Base-by-base conservation (phyloP, 2,329 filamentous ascomycete species). In the Zarea fungicola region DNA sequence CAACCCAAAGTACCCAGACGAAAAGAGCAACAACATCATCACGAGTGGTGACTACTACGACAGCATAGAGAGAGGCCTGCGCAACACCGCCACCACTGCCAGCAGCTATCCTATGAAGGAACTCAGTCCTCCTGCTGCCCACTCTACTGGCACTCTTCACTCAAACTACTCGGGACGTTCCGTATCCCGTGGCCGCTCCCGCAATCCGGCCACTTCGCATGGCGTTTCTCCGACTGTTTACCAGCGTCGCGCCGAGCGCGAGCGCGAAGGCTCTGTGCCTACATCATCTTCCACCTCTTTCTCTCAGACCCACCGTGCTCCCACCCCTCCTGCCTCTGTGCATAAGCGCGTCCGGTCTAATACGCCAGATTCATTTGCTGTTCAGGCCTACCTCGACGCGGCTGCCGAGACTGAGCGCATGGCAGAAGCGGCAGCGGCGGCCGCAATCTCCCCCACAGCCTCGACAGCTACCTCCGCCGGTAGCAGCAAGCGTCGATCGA, bases 11-110 rank as follows among this genome's bases (percentile, higher is more conserved):
- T 50, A 52, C 5, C 49, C 40, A 23, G 26, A 56, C 14, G 53
- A 57, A 37, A 55, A 52, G 46, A 59, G 64, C 23, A 51, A 48
- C n/a, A 16, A 44, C 6, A 58, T 60, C 45, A 51, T 54, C 7
- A 63, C 61, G 34, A 69, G 65, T 25, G 65, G 62, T 5, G 66
- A 72, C 6, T 72, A 71, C 55, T 71, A 73, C 52, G 66, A 71
- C 51, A 54, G 57, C 42, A 49, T 69, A 5, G 69, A 69, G 34
- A 61, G 65, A 18, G 62, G 62, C 14, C 5, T 26, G 10, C 40
- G 8, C 18, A 39, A 22, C 34, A 25, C 6, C 37, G 25, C 9
- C 28, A 21, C 21, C 23, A n/a, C n/a, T n/a, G n/a, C n/a, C n/a
- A 32, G 23, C 22, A 28, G 11, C 18, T 48, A 34, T 22, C 29